A percentile compares a stretch with the other conserved stretches of the same genome.
Conservation (phyloP, 768 basidiomycete genomes). For the Scleroderma citrinum region DNA sequence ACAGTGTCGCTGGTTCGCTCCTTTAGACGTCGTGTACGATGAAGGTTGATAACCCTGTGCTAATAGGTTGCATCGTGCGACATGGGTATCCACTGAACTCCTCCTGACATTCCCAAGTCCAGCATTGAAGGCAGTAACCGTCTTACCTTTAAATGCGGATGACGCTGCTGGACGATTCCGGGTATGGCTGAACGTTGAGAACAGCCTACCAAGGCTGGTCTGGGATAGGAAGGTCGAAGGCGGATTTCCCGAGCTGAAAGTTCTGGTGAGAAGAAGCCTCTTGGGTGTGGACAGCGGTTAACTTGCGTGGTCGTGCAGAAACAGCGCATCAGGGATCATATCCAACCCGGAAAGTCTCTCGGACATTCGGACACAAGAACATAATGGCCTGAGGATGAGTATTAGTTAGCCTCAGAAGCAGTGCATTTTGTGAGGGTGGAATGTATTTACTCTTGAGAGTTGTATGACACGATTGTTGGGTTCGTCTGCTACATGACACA, state of each 20-base stretch:
- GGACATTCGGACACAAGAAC: constrained; percentile 80
- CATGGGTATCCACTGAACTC: constrained; percentile 91
- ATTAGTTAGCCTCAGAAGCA: no score
- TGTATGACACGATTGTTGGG: background rate
- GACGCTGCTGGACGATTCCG: constrained; percentile 90
- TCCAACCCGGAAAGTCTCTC: constrained; percentile 76
- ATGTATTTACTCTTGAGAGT: background rate
- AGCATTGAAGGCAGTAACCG: constrained; percentile 53
- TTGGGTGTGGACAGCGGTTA: background rate
- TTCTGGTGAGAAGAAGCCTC: constrained; percentile 53
- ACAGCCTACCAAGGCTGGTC: constrained; percentile 40
- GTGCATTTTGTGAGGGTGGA: no score
- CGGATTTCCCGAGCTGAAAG: constrained; percentile 88
- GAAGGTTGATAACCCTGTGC: background rate
- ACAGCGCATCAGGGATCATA: constrained; percentile 76
- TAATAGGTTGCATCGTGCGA: constrained; percentile 82
- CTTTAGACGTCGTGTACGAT: background rate
- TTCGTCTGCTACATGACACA: constrained; percentile 17
- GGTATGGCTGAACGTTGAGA: constrained; percentile 64
- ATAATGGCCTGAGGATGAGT: constrained; percentile 4
- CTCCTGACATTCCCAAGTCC: constrained; percentile 89
- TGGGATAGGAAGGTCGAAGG: constrained; percentile 93
- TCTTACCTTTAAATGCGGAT: constrained; percentile 69
- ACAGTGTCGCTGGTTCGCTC: constrained; percentile 77
- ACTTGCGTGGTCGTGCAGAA: constrained; percentile 47